phyloP scores from a whole-genome alignment of 306 rosid genomes.

The Geum urbanum region DNA sequence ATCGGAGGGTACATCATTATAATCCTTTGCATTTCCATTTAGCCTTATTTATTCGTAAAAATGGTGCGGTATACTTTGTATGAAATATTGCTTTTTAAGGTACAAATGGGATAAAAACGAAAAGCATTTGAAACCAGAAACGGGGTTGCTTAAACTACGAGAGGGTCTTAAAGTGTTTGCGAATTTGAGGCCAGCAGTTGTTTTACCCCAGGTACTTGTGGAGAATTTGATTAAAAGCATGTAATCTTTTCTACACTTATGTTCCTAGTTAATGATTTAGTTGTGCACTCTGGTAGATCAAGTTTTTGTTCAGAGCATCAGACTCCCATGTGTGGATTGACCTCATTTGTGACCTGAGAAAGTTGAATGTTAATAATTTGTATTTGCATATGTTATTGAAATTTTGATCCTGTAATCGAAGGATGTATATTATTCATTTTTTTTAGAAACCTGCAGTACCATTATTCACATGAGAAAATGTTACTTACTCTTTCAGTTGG shows the following conservation, averaged over 20 bases:
- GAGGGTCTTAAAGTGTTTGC: constrained; percentile 74
- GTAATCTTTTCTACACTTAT: neutral
- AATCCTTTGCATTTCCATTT: neutral
- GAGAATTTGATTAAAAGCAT: too few species aligned
- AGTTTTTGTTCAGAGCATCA: neutral
- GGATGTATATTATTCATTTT: neutral
- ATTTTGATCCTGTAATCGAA: neutral
- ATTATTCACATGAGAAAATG: neutral
- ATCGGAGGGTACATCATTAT: constrained; percentile 73
- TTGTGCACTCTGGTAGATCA: neutral
- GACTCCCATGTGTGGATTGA: neutral
- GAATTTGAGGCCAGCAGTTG: constrained; percentile 78
- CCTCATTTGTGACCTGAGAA: neutral
- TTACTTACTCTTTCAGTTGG: constrained; percentile 46
- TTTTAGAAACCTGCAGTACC: neutral
- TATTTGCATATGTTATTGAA: neutral
- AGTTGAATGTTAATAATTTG: neutral
- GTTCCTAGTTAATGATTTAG: neutral
- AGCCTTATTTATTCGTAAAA: neutral
- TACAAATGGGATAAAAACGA: constrained; percentile 81
- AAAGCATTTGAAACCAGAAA: constrained; percentile 84
- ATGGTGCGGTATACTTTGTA: neutral
- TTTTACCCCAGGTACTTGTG: constrained; percentile 58
- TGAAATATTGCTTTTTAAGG: constrained; percentile 26
- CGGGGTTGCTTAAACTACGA: constrained; percentile 70